phyloP scores from a whole-genome alignment of 2,329 filamentous ascomycete species.

The Ilyonectria destructans region DNA sequence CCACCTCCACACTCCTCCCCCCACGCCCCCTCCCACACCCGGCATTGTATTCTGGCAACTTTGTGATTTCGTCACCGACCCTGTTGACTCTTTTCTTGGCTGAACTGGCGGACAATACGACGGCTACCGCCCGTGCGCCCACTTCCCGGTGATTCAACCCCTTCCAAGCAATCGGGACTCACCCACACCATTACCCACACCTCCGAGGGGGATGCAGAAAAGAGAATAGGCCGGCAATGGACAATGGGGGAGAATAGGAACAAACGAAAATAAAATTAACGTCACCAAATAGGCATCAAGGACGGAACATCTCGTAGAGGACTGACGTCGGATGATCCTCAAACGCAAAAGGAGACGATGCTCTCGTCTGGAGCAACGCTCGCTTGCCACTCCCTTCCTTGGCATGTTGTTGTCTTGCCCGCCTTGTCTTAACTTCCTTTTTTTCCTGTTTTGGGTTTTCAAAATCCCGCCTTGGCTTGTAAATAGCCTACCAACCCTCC shows the following conservation, averaged over 20 bases:
- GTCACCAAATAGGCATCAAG: neutral
- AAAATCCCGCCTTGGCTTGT: neutral
- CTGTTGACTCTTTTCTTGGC: neutral
- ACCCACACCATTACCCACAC: neutral
- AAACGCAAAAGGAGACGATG: neutral
- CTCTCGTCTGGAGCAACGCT: neutral
- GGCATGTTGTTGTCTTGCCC: neutral
- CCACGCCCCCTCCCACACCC: constrained; percentile 10
- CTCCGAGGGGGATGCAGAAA: neutral
- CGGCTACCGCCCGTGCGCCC: neutral
- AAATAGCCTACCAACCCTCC: neutral
- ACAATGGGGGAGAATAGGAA: neutral
- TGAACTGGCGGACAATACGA: neutral
- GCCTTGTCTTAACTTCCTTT: neutral
- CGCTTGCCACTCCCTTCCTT: neutral
- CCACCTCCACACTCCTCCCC: neutral
- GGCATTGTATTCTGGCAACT: constrained; percentile 2
- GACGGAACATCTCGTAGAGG: neutral
- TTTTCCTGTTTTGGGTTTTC: neutral
- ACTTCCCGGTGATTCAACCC: neutral
- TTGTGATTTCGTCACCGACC: constrained; percentile 5
- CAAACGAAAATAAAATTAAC: neutral
- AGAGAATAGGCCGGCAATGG: neutral
- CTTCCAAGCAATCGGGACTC: neutral
- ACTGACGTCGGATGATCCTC: neutral